Base-by-base conservation (phyloP, 805 yeast species). In the Suhomyces kilbournensis region DNA sequence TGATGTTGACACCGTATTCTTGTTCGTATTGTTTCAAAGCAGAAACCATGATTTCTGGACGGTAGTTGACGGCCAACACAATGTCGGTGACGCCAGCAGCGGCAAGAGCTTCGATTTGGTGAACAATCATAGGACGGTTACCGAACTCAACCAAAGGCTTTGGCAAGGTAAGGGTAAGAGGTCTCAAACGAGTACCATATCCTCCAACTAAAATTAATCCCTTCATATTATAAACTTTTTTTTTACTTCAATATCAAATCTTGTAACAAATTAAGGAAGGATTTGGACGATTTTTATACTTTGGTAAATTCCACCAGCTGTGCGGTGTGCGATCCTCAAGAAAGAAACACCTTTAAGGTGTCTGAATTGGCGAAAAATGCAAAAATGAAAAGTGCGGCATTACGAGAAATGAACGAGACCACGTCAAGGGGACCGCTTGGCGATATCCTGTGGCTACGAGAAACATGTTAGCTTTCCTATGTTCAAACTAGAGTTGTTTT, bases 151-250 rank as follows among this genome's bases (percentile, higher is more conserved):
- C 97, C 75, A 92, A 81, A 49, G 98, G 98, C 78, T 92, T 92
- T 73, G 98, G 98, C 60, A 86, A 82, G 54, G 97, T 90, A 65
- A 92, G 80, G 57, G 98, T 92, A 68, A 94, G 81, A 58, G 99
- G 99, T 84, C 99, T 92, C 80, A 94, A 88, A 81, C 99, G 94
- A 69, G 99, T 94, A 82, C 99, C 99, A 81, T 92, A 94, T 76
- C 99, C 99, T 71, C 99, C 99, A 66, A 93, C 98, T 74, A 93
- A 86, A 82, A 93, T 93, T 76, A 93, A 85, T 72, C 96, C 97
- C 81, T 91, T 91, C 97, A 91, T 90, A 38, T 38, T 60, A 40
- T 71, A 22, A 23, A 22, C 19, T 20, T 42, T 42, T 42, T 38
- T 39, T n/a, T 42, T 42, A 20, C 42, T 38, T 17, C 42, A 42